Conservation (phyloP, 768 basidiomycete species). For the Russula brevipes region DNA sequence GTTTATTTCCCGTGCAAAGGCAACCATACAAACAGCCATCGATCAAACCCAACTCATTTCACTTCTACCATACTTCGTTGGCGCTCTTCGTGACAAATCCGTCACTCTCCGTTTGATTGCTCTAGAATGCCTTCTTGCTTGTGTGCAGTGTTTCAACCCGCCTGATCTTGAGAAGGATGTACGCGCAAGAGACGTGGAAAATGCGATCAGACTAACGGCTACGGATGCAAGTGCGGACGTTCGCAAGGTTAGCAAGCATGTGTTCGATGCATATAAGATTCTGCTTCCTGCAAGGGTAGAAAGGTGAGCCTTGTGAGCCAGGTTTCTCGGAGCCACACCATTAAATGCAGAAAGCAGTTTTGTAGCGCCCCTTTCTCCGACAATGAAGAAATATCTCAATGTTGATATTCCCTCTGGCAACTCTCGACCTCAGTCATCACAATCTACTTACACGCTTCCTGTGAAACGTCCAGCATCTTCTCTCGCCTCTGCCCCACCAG, state of each 20-base stretch:
- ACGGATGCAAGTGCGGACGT: constrained; percentile 74
- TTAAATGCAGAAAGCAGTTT: constrained; percentile 46
- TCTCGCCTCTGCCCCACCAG: constrained; percentile 11
- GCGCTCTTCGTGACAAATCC: constrained; percentile 64
- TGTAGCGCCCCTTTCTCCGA: constrained; percentile 65
- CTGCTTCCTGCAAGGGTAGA: constrained; percentile 65
- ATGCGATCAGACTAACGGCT: constrained; percentile 58
- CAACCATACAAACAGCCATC: constrained; percentile 55
- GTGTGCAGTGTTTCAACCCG: constrained; percentile 71
- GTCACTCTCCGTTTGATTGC: constrained; percentile 54
- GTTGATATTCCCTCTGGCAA: constrained; percentile 7
- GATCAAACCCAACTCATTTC: constrained; percentile 62
- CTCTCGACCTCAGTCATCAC: constrained; percentile 22
- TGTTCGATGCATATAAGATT: constrained; percentile 72
- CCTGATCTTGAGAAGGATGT: constrained; percentile 70
- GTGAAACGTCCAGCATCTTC: constrained; percentile 16
- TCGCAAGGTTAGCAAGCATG: constrained; percentile 58
- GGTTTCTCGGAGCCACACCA: background rate
- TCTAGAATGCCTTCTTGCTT: constrained; percentile 60
- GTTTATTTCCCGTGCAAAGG: constrained; percentile 58
- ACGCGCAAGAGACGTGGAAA: constrained; percentile 62
- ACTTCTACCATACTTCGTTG: constrained; percentile 56
- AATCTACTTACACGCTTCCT: constrained; percentile 15
- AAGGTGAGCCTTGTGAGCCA: constrained; percentile 40
- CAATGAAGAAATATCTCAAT: constrained; percentile 41